Evolutionary conservation across 371 early-diverging fungal species (phyloP), one percentile per base, ranked within the genome.

Genomic region (Dinochytrium kinnereticum): DNA sequence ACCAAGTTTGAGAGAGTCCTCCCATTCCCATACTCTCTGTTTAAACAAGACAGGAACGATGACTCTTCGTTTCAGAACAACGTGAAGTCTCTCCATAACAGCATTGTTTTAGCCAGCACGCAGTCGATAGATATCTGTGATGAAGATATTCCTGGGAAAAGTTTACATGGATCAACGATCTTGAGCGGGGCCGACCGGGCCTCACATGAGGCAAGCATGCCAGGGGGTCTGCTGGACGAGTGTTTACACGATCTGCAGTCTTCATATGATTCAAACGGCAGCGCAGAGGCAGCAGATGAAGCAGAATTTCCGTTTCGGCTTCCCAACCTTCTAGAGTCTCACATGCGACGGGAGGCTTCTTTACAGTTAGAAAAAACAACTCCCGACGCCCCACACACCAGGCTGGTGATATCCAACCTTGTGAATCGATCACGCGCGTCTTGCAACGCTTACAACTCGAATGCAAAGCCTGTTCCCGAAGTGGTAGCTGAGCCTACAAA

Each of bases 351-450:
- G 26, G 55, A 71, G 59, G 17, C 51, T 26, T 55, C 53, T 21
- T 68, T 75, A 13, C 70, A 75, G 21, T 39, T 7, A 10, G 76
- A 75, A 50, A 38, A 55, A 1, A 39, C 44, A 38, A 61, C 70
- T 37, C 71, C 76, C 1, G 31, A 66, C n/a, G 55, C n/a, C 30
- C 44, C 50, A 10, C 76, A 75, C 49, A 71, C 71, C 1, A 64
- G 76, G 1, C 28, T 75, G 15, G n/a, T 75, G 24, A 34, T 71
- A 31, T 70, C 76, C 13, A 59, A 75, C 59, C 71, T 57, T 39
- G 37, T 64, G 17, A 10, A 64, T 33, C 3, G 57, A 26, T 26
- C 26, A 7, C 57, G 57, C 26, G 21, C 30, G 57, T 26, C 30
- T 19, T 55, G 57, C 57, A 55, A 26, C 10, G 10, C 57, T 7